Evolutionary conservation across 1,284 basidiomycete genomes (phyloP).

Genomic region (Sphaerobolus stellatus): DNA sequence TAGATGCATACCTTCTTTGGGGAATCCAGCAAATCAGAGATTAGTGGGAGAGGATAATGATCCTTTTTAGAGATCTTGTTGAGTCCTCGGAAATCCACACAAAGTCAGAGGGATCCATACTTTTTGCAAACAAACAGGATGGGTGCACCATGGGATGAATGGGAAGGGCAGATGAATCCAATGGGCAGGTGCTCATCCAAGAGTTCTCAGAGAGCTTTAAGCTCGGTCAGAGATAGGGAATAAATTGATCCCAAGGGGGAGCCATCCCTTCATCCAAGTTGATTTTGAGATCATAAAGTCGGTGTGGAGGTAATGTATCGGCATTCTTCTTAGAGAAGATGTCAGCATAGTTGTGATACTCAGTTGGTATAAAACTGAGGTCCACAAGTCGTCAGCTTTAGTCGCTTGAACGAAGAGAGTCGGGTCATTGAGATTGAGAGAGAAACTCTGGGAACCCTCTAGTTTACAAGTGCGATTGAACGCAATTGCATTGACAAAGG

Average conservation of each 20-base stretch:
- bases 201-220: constrained; percentile 32
- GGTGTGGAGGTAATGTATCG: constrained; percentile 4
- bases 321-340: background rate
- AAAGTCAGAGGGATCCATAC: background rate
- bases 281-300: constrained; percentile 19
- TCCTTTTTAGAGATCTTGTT: background rate
- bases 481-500: background rate
- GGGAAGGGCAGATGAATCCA: constrained; percentile 37
- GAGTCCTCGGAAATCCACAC: background rate
- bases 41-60: background rate
- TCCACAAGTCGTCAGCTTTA: background rate
- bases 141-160: constrained; percentile 36
- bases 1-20: background rate
- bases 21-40: background rate
- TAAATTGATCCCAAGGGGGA: constrained; percentile 36
- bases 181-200: constrained; percentile 37
- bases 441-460: background rate
- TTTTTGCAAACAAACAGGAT: background rate
- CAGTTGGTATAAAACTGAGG: background rate
- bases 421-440: background rate
- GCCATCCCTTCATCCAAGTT: constrained; percentile 31
- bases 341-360: background rate
- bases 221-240: constrained; percentile 31
- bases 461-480: background rate
- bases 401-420: no score